Base-by-base conservation (phyloP, 2,329 filamentous ascomycete genomes). In the Aschersonia sp. region DNA sequence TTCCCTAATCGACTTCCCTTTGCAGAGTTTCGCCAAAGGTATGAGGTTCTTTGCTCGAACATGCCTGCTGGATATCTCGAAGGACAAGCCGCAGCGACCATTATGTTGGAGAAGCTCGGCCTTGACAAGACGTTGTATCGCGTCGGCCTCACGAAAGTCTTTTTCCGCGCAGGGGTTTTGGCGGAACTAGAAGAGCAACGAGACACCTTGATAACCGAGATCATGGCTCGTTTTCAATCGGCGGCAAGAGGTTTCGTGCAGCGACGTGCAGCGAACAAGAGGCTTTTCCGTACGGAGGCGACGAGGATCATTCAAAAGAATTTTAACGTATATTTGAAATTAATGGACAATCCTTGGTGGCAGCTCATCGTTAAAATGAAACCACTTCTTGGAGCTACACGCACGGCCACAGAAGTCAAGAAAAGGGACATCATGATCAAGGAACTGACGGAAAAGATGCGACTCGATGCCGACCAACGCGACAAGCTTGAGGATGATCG, bases 311-410 rank as follows among this genome's bases (percentile, higher is more conserved):
- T 99, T 45, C 90, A 97, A 61, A 79, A 82, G 41, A 98, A 98
- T 62, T 92, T 98, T 62, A 82, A 87, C 45, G 83, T 92, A 3
- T 98, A 98, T 57, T 76, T 94, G 5, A 80, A 94, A 50, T 78
- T 99, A 29, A 88, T 86, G 57, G 78, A 87, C 43, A 95, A 89
- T 58, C 92, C 92, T 2, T 99, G 94, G 94, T 99, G 94, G 94
- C 83, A 87, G 55, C 74, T 99, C 5, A 86, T 95, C 54, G 82
- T 89, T 6, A 84, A 87, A 58, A 97, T 98, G 89, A 90, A 90
- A 60, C 92, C 92, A 30, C 73, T 99, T 37, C 73, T 99, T 9
- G 92, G 94, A 41, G 87, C 88, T 12, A 95, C 94, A 14, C 78
- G 89, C 44, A 94, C 89, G 48, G 88, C 88, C 1, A 84, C 84